Evolutionary conservation across 108 stramenopile genomes (phyloP), one percentile per base, ranked within the genome.

Genomic region (Heterococcus sp.): DNA sequence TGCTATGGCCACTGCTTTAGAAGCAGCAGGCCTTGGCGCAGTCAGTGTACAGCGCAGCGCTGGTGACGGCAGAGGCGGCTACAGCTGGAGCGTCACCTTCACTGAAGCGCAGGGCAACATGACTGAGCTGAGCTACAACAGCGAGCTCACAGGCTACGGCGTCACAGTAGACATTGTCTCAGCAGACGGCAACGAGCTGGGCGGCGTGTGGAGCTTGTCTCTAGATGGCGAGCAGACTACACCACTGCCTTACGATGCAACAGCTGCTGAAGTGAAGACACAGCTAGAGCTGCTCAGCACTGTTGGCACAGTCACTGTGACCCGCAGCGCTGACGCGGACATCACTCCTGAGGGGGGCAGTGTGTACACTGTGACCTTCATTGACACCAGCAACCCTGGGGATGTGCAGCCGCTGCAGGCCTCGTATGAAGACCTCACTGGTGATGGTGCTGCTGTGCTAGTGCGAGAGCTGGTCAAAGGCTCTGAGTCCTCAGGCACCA

Each of bases 41-140:
- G 91, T 92, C 1, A 66, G 84, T 37, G 92, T 84, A 0, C 72
- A 90, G 3, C 74, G 91, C 33, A 87, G 78, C 8, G 88, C 78
- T 27, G 72, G 87, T 26, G 90, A 89, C 66, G 76, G 73, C 1
- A 86, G 85, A 38, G 83, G 76, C 64, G 92, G 92, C 11, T 92
- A 78, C 73, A 80, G 83, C 0, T 94, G 92, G 92, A 72, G 74
- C 32, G 85, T 94, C 33, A 94, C 93, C 8, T 94, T 93, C 86
- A 58, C 58, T 4, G 78, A 66, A 8, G 58, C 86, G 72, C 46
- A 66, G 46, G 93, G 93, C 27, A 90, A 94, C 63, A 73, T 93
- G 0, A 75, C 80, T 2, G 1, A 34, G 31, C 75, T 94, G 36
- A 75, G 32, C 37, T 75, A 87, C 36, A 76, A 88, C 28, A 84